These are phyloP conservation scores for Croton laevigatus DNA, from an alignment of 441 rosid species.

Conservation along the genomic window DNA sequence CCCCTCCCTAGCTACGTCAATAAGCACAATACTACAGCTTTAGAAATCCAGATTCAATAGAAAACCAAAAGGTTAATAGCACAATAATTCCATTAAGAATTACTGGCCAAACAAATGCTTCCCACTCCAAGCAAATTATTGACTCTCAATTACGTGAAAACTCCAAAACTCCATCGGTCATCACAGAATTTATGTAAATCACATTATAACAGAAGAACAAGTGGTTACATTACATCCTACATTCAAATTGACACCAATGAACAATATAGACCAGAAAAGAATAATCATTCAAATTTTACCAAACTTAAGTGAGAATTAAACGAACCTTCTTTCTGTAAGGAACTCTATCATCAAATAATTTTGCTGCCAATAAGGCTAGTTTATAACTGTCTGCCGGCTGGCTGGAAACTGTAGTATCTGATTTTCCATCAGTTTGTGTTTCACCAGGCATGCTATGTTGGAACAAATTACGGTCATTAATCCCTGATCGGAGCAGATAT, in stretches of 20 bases:
- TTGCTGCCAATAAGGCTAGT: constrained; percentile 30
- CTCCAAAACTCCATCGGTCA: neutral
- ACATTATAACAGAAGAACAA: neutral
- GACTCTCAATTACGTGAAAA: neutral
- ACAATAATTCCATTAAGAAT: neutral
- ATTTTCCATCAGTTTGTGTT: constrained; percentile 32
- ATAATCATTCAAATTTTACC: neutral
- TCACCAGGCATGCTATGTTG: constrained; percentile 23
- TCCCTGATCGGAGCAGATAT: constrained; percentile 21
- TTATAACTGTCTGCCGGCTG: constrained; percentile 19
- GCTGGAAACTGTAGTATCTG: constrained; percentile 22
- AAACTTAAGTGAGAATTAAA: neutral
- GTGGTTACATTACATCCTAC: no score
- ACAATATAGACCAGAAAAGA: neutral
- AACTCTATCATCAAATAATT: constrained; percentile 40
- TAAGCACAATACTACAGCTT: neutral
- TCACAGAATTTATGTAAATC: neutral
- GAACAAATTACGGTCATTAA: constrained; percentile 23
- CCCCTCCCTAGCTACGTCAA: no score
- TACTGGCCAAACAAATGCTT: no score
- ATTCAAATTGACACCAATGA: neutral
- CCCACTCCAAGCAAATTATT: neutral
- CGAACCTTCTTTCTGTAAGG: constrained; percentile 47
- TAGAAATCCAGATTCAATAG: neutral
- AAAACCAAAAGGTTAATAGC: no score